These are phyloP conservation scores for Albophoma yamanashiensis DNA, from an alignment of 2,329 filamentous ascomycete species.

Conservation along the genomic window DNA sequence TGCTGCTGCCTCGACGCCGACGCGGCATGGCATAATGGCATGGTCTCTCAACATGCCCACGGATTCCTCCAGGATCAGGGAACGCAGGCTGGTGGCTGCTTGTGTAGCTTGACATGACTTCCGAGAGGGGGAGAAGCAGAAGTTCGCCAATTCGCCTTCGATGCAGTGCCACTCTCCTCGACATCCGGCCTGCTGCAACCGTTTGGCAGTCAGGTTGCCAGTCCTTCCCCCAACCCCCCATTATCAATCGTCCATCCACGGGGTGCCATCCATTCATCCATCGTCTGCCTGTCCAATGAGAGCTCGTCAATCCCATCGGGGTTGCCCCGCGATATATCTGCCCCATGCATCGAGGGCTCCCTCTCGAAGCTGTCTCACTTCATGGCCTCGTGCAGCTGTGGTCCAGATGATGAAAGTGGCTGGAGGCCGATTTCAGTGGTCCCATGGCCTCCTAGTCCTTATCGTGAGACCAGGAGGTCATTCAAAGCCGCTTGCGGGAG, in stretches of 20 bases:
- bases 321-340: neutral
- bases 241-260: neutral
- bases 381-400: neutral
- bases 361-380: neutral
- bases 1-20: neutral
- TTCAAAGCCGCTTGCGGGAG: neutral
- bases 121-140: constrained; percentile 1
- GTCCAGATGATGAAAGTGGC: neutral
- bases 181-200: neutral
- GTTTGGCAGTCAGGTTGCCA: neutral
- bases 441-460: neutral
- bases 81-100: neutral
- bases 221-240: neutral
- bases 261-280: neutral
- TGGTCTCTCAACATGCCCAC: neutral
- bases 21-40: neutral
- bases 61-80: neutral
- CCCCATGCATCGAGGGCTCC: neutral
- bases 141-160: neutral
- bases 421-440: neutral
- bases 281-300: neutral
- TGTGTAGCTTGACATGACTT: constrained; percentile 2
- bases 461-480: neutral
- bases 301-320: neutral
- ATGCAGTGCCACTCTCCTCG: neutral